A percentile compares a stretch with the other conserved stretches of the same genome.
Evolutionary conservation across 345 rosid genomes (phyloP).

Genomic region (Brassica incana): DNA sequence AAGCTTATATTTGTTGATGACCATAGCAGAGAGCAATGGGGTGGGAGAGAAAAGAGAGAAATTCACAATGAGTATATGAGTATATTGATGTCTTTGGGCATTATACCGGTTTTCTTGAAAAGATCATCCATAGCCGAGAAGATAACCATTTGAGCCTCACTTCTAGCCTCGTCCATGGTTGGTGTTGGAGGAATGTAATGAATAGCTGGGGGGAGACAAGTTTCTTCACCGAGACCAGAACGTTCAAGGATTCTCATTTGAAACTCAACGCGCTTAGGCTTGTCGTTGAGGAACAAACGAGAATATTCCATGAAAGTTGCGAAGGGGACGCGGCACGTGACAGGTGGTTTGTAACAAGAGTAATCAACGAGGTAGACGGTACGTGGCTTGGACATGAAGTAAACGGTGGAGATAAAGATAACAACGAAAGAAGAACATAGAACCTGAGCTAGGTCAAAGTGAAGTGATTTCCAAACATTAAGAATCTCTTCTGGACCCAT

Average conservation of each 20-base stretch:
- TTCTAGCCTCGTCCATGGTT: constrained; percentile 59
- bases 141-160: constrained; percentile 67
- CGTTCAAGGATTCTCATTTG: constrained; percentile 70
- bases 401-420: constrained; percentile 53
- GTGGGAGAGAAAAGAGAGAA: constrained; percentile 78
- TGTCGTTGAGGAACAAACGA: constrained; percentile 44
- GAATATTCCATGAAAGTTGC: constrained; percentile 74
- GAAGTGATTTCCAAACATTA: constrained; percentile 58
- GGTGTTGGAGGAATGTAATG: constrained; percentile 77
- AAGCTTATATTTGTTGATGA: constrained; percentile 71
- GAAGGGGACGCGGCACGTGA: constrained; percentile 63
- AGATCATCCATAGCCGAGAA: constrained; percentile 73
- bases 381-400: constrained; percentile 67
- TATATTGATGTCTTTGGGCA: constrained; percentile 65
- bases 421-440: constrained; percentile 49
- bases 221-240: constrained; percentile 81
- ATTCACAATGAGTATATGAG: constrained; percentile 73
- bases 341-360: constrained; percentile 66
- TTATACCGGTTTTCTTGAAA: constrained; percentile 58
- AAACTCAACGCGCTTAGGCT: constrained; percentile 63
- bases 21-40: constrained; percentile 76
- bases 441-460: constrained; percentile 51
- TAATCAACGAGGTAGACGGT: constrained; percentile 63
- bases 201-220: constrained; percentile 75
- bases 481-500: constrained; percentile 65